Conservation (phyloP, 1,139 yeast genomes). For the Pichia sp. region DNA sequence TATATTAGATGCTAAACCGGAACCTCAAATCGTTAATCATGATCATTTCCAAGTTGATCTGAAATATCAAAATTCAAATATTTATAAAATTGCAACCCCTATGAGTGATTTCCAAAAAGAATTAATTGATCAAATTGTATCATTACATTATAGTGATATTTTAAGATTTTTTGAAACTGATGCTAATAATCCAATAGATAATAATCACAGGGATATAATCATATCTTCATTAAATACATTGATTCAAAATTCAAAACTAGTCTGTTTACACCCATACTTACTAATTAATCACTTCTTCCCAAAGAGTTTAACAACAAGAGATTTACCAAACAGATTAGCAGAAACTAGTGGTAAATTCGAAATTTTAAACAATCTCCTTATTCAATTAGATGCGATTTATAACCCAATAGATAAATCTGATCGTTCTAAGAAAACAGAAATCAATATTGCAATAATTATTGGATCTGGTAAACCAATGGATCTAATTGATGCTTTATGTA, state of each 20-base stretch:
- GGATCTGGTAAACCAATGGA: slow-evolving; percentile 64
- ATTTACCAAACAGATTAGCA: slow-evolving; percentile 65
- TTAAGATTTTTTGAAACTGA: slow-evolving; percentile 67
- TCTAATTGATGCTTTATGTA: slow-evolving; percentile 65
- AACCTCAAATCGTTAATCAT: slow-evolving; percentile 65
- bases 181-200: neutral
- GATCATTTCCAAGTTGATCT: slow-evolving; percentile 25
- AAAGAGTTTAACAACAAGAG: slow-evolving; percentile 67
- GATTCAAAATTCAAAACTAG: slow-evolving; percentile 66
- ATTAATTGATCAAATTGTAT: slow-evolving; percentile 86
- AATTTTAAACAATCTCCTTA: slow-evolving; percentile 54
- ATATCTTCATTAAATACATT: slow-evolving; percentile 66
- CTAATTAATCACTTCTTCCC: slow-evolving; percentile 84
- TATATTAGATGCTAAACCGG: slow-evolving; percentile 79
- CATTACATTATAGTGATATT: slow-evolving; percentile 85
- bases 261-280: slow-evolving; percentile 83
- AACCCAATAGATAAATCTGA: slow-evolving; percentile 19
- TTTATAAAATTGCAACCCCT: slow-evolving; percentile 77
- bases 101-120: slow-evolving; percentile 86
- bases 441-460: slow-evolving; percentile 46
- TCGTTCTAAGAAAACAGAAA: slow-evolving; percentile 7
- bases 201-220: slow-evolving; percentile 34
- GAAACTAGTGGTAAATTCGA: slow-evolving; percentile 84
- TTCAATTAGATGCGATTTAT: slow-evolving; percentile 31
- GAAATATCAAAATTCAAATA: slow-evolving; percentile 44